Evolutionary conservation across 441 rosid species (phyloP), one percentile per base, ranked within the genome.

Genomic region (Kokia cookei): DNA sequence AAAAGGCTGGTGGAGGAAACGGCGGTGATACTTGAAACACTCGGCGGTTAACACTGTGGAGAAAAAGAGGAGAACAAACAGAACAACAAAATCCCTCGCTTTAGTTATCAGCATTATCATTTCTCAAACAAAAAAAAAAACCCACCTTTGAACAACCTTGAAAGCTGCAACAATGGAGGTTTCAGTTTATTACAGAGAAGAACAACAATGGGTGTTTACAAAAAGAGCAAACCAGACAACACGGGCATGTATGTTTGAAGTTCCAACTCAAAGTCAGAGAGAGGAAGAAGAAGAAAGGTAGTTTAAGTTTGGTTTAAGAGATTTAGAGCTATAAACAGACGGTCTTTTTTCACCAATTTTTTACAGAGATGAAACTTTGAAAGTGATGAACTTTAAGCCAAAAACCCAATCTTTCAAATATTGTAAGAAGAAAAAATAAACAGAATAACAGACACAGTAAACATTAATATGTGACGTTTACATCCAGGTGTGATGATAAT

Each of bases 1-100:
- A 45, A 80, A 75, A 0, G 90, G 89, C 35, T 83, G 88, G 73
- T 85, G 91, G 68, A 87, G 91, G 58, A 85, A 75, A 66, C 79
- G 89, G 11, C 83, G 74, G 57, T 59, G 68, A 26, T 7, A 74
- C 70, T 43, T 14, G 73, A 67, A 24, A 0, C 87, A 5, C 12
- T 27, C 9, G 53, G 65, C 64, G 64, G 78, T 54, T 55, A 84
- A 40, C 73, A 80, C 12, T 69, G 29, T 57, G 80, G 72, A 32
- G 47, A 73, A 59, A 32, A 80, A 61, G 53, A 26, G 73, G 82
- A 77, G 29, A 32, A 76, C 37, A 32, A 32, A 32, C 37, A 32
- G 5, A 32, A 32, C 37, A 32, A 32, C 37, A 5, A 32, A 32
- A 32, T 32, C 37, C 37, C 37, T 32, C 37, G 37, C n/a, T 72